Evolutionary conservation across 352 stramenopile genomes (phyloP), one percentile per base, ranked within the genome.

Genomic region (Phytophthora quininea): DNA sequence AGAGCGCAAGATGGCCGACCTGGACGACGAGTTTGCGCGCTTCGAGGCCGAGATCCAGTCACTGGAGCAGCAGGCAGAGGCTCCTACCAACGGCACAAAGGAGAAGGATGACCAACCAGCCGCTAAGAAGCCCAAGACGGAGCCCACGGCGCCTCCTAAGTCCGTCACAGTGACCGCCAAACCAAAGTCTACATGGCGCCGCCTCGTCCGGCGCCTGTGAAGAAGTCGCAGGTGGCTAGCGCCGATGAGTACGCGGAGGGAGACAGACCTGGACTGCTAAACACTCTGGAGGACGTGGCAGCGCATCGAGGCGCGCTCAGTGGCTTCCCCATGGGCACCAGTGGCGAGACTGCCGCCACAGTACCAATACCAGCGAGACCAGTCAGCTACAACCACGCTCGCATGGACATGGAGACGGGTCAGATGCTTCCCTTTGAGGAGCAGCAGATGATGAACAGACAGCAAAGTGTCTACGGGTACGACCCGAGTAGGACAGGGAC

Each of bases 391-490:
- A 11, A 61, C 78, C 1, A 62, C 87, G 64, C 74, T 7, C 74
- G 80, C 14, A 69, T 93, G 48, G 82, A 95, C 47, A 91, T 92
- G 77, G 69, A 79, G 4, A 93, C 87, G 6, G 87, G 87, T 8
- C 50, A 75, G n/a, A 55, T 91, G 4, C 32, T 95, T 33, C 77
- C 87, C 1, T 63, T 80, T 9, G 82, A 90, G 54, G 87, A 95
- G 62, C 85, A 92, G 73, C 69, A 89, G 32, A 84, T 92, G 67
- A 83, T 95, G 79, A 92, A 91, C 66, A 74, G 79, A 49, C 87
- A 95, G 69, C 87, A 95, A 64, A 92, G 83, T 49, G 87, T 93
- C 45, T 95, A 95, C 73, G 80, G 89, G 60, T 95, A 95, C 73
- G 76, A 93, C 35, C 87, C 87, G 9, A 86, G 66, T 55, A 69